These are phyloP conservation scores for Fusarium sp. DNA, from an alignment of 2,329 filamentous ascomycete species.

Conservation along the genomic window DNA sequence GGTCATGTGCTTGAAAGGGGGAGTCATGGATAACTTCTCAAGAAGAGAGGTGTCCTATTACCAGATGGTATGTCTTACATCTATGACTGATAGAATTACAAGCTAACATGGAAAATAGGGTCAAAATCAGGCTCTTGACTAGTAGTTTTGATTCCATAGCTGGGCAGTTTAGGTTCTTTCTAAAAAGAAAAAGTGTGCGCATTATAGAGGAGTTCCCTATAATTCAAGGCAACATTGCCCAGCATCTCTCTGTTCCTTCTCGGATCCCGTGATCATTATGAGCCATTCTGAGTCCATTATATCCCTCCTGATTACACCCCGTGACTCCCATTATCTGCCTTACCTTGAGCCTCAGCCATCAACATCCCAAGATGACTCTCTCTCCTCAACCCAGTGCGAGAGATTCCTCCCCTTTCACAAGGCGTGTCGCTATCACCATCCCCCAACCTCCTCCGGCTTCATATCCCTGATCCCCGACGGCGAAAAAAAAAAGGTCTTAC, in stretches of 20 bases:
- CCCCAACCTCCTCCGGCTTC: conserved; percentile 2
- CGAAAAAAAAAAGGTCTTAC: conserved; percentile 17
- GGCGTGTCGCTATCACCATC: conserved; percentile 31
- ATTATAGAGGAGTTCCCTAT: background rate
- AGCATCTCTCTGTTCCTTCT: background rate
- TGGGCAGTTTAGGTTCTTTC: background rate
- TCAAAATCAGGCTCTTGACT: conserved; percentile 67
- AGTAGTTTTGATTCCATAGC: conserved; percentile 44
- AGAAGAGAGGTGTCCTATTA: conserved; percentile 64
- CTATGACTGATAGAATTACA: no score
- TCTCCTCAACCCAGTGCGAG: conserved; percentile 19
- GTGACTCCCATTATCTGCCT: conserved; percentile 3
- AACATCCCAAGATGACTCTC: background rate
- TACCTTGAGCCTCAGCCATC: background rate
- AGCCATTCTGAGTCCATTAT: background rate
- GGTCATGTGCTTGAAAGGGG: conserved; percentile 66
- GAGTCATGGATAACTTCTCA: conserved; percentile 62
- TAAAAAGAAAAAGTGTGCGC: background rate
- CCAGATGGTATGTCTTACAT: conserved; percentile 62
- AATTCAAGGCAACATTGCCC: background rate
- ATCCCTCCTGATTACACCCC: background rate
- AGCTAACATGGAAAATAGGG: conserved; percentile 55
- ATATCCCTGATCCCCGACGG: conserved; percentile 12
- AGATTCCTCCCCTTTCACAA: background rate
- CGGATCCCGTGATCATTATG: background rate